phyloP scores from a whole-genome alignment of 495 filamentous ascomycete species.

The Peziza echinospora region DNA sequence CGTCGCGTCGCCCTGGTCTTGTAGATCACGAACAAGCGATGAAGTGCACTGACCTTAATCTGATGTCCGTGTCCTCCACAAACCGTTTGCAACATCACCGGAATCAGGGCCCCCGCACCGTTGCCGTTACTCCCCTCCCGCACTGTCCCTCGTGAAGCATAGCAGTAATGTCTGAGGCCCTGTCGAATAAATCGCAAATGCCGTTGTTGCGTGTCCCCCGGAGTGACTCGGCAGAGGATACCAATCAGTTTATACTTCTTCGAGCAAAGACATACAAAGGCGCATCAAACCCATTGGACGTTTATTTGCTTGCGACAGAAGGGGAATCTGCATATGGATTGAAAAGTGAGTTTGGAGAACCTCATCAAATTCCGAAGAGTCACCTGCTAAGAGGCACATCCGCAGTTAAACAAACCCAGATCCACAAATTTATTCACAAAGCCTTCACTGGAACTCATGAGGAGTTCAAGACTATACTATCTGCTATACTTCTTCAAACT shows the following conservation, averaged over 20 bases:
- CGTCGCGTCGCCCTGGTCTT: no score
- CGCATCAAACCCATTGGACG: conserved; percentile 5
- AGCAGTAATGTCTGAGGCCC: no score
- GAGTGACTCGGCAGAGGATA: conserved; percentile 9
- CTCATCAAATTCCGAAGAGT: no score
- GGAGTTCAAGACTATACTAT: conserved; percentile 11
- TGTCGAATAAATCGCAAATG: no score
- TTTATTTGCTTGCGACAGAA: conserved; percentile 14
- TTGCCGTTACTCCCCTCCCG: no score
- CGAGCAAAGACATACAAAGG: conserved; percentile 5
- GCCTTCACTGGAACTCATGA: conserved; percentile 10
- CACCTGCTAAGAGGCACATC: neutral
- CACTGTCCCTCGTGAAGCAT: no score
- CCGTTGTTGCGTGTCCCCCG: conserved; percentile 7
- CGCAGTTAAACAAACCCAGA: conserved; percentile 10
- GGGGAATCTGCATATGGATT: conserved; percentile 14
- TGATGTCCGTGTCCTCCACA: no score
- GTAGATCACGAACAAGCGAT: no score
- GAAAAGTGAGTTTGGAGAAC: conserved; percentile 5
- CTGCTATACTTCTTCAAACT: conserved; percentile 5
- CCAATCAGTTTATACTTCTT: conserved; percentile 13
- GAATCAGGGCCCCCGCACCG: no score
- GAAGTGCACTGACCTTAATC: no score
- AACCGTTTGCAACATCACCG: no score
- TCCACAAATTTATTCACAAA: conserved; percentile 10